Percentiles rank a stretch among this genome's conserved stretches.
phyloP scores from a whole-genome alignment of 2,329 filamentous ascomycete species.

The Fusarium pilosicola region DNA sequence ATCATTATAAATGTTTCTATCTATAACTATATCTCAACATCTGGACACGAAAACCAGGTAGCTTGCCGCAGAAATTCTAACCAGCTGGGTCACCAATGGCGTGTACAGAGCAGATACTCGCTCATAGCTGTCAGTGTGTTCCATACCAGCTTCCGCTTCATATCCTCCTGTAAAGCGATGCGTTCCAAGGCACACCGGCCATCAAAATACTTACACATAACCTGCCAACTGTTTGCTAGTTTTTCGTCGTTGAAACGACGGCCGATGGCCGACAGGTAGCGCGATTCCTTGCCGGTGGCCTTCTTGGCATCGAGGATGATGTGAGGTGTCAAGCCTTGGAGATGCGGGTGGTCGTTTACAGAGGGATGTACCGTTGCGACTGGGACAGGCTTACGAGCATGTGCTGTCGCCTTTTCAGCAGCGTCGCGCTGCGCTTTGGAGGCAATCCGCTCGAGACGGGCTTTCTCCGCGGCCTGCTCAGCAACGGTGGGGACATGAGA shows the following conservation, averaged over 20 bases:
- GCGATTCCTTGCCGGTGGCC: constrained; percentile 79
- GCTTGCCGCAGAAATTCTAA: neutral
- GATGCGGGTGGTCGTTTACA: constrained; percentile 65
- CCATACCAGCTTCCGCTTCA: constrained; percentile 87
- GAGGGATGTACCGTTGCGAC: constrained; percentile 64
- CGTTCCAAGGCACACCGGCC: constrained; percentile 86
- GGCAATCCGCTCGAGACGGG: constrained; percentile 68
- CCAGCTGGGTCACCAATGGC: constrained; percentile 70
- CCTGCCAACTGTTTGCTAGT: constrained; percentile 74
- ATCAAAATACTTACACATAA: constrained; percentile 87
- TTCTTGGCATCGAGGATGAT: constrained; percentile 82
- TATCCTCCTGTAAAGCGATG: constrained; percentile 83
- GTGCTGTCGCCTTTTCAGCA: constrained; percentile 65
- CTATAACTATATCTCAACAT: neutral
- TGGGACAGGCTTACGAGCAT: constrained; percentile 62
- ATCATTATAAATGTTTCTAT: constrained; percentile 31
- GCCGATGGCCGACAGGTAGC: constrained; percentile 72
- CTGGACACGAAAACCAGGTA: neutral
- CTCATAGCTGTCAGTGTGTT: constrained; percentile 71
- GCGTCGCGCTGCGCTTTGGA: constrained; percentile 64
- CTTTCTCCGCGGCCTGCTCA: constrained; percentile 68
- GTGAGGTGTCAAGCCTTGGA: constrained; percentile 68
- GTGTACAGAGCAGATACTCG: constrained; percentile 73
- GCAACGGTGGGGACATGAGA: constrained; percentile 54
- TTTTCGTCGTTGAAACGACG: constrained; percentile 65